Conservation (phyloP, 495 filamentous ascomycete species). For the Cairneyella variabilis region DNA sequence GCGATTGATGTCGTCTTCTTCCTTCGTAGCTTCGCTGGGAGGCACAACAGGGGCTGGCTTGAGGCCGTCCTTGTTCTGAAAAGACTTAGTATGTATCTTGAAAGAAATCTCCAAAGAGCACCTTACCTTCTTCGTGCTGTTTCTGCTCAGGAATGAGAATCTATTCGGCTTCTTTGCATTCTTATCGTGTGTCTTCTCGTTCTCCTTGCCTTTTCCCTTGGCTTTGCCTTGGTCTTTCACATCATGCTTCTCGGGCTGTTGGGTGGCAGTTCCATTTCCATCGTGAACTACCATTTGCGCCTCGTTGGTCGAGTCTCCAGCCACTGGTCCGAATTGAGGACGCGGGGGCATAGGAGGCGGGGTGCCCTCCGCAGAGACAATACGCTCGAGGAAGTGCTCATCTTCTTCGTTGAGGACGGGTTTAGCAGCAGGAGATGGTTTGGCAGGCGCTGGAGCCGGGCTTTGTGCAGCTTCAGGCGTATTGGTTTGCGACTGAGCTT, state of each 20-base stretch:
- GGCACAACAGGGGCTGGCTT: slow-evolving; percentile 9
- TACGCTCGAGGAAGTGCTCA: slow-evolving; percentile 23
- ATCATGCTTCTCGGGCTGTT: slow-evolving; percentile 1
- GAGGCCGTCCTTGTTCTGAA: slow-evolving; percentile 10
- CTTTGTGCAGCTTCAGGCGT: not conserved
- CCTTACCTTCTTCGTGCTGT: slow-evolving; percentile 19
- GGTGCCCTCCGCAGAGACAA: slow-evolving; percentile 25
- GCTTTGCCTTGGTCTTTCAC: slow-evolving; percentile 18
- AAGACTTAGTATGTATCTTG: not conserved
- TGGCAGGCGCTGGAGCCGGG: not conserved
- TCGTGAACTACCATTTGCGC: slow-evolving; percentile 20
- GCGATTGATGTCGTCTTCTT: slow-evolving; percentile 69
- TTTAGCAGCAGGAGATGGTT: not conserved
- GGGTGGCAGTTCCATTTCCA: slow-evolving; percentile 3
- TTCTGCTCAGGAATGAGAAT: slow-evolving; percentile 22
- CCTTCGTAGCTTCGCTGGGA: slow-evolving; percentile 43
- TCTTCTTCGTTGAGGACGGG: slow-evolving; percentile 27
- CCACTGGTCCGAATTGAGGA: slow-evolving; percentile 14
- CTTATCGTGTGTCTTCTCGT: not conserved
- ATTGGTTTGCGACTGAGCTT: slow-evolving; percentile 20
- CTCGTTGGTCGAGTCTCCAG: slow-evolving; percentile 19
- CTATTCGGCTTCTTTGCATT: slow-evolving; percentile 16
- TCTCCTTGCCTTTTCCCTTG: slow-evolving; percentile 15
- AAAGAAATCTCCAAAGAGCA: not conserved
- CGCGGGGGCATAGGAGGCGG: slow-evolving; percentile 25